Evolutionary conservation across 257 asterid species (phyloP).

Genomic region (Solanum chilense): DNA sequence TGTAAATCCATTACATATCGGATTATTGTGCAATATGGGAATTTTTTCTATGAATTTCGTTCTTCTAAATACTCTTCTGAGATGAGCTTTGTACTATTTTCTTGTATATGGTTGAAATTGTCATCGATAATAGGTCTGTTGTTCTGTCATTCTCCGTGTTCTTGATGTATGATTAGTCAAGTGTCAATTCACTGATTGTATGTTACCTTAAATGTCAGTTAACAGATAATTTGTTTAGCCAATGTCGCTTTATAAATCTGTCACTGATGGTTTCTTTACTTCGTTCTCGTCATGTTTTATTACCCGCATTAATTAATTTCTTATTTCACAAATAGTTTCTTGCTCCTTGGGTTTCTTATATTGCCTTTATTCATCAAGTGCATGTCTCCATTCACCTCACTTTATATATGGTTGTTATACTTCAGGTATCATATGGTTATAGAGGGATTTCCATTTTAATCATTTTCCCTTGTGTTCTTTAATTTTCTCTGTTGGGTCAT

Average conservation of each 20-base stretch:
- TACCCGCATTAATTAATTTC: neutral
- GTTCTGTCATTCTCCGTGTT: neutral
- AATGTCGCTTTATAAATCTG: neutral
- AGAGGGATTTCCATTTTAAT: neutral
- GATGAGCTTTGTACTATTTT: neutral
- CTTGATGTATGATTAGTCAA: neutral
- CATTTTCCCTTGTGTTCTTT: neutral
- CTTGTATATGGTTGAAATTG: neutral
- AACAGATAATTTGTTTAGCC: neutral
- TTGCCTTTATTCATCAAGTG: neutral
- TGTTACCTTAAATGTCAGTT: too few relatives aligned
- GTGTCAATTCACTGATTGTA: neutral
- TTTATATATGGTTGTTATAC: neutral
- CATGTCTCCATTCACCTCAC: neutral
- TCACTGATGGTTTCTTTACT: neutral
- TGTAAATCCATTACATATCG: neutral
- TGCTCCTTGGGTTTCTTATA: neutral
- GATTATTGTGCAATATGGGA: neutral
- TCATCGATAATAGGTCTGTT: neutral
- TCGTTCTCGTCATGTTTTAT: neutral
- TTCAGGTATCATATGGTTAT: neutral
- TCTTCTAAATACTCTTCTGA: neutral
- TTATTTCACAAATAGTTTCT: neutral
- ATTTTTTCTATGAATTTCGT: neutral
- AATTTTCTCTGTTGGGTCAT: neutral